A percentile compares a stretch with the other conserved stretches of the same genome.
Conservation (phyloP, 208 protist genomes). For the Leishmania major region DNA sequence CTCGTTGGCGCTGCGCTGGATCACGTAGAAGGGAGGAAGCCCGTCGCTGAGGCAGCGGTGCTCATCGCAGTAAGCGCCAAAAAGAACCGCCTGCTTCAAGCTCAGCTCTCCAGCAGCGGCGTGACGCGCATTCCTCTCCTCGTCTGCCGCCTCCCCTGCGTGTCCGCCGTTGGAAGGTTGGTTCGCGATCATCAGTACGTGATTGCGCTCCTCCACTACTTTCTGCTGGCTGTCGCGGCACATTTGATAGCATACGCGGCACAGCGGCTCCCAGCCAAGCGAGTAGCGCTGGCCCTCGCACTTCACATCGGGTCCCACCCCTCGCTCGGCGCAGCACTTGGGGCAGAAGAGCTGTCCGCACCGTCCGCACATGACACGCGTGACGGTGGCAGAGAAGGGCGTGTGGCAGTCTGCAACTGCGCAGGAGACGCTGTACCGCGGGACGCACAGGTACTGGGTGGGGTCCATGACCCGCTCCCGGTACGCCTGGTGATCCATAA, state of each 20-base stretch:
- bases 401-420: conserved; percentile 35
- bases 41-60: conserved; percentile 25
- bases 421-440: conserved; percentile 42
- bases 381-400: conserved; percentile 44
- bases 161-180: neutral
- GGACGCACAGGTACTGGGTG: conserved; percentile 39
- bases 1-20: conserved; percentile 17
- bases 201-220: conserved; percentile 18
- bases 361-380: conserved; percentile 60
- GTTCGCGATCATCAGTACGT: conserved; percentile 21
- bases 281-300: conserved; percentile 34
- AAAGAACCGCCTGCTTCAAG: conserved; percentile 38
- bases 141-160: conserved; percentile 1
- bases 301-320: conserved; percentile 47
- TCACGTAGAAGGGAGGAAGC: conserved; percentile 33
- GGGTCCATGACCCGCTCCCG: conserved; percentile 41
- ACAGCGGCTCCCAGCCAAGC: conserved; percentile 71
- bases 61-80: conserved; percentile 30
- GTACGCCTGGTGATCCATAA: conserved; percentile 46
- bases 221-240: conserved; percentile 39
- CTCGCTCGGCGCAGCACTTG: conserved; percentile 51
- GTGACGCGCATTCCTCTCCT: conserved; percentile 3
- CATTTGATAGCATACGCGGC: conserved; percentile 48
- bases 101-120: conserved; percentile 15
- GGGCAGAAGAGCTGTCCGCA: conserved; percentile 82